phyloP scores from a whole-genome alignment of 768 basidiomycete species.

The Podaxis sp. region DNA sequence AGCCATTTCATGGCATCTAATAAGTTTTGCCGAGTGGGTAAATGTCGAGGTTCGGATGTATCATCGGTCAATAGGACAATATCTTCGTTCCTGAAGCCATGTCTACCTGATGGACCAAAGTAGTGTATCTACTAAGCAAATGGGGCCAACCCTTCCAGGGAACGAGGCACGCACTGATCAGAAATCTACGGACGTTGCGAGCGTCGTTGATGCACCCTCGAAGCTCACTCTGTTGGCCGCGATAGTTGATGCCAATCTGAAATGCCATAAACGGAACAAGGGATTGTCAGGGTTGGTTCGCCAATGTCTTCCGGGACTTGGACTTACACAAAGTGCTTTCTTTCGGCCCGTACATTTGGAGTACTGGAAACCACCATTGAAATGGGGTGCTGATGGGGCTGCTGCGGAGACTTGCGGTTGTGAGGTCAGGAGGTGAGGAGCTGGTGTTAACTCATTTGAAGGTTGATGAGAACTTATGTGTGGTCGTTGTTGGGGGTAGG shows the following conservation, averaged over 20 bases:
- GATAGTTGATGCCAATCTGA: constrained; percentile 80
- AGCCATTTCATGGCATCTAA: constrained; percentile 53
- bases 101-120: constrained; percentile 23
- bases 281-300: neutral
- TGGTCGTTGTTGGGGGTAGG: neutral
- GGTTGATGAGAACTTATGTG: constrained; percentile 5
- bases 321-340: constrained; percentile 77
- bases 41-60: constrained; percentile 32
- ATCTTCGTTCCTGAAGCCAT: constrained; percentile 53
- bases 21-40: constrained; percentile 45
- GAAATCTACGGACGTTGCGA: constrained; percentile 61
- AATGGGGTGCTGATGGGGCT: constrained; percentile 18
- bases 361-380: constrained; percentile 48
- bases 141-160: neutral
- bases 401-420: constrained; percentile 6
- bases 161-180: constrained; percentile 41
- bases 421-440: constrained; percentile 7
- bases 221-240: constrained; percentile 57
- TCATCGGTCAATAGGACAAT: constrained; percentile 72
- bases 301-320: neutral
- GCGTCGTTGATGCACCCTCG: constrained; percentile 83
- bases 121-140: neutral
- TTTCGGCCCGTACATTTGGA: constrained; percentile 75
- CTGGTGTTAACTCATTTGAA: neutral
- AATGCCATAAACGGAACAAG: constrained; percentile 3